Evolutionary conservation across 441 rosid species (phyloP).

Genomic region (California macrophylla): DNA sequence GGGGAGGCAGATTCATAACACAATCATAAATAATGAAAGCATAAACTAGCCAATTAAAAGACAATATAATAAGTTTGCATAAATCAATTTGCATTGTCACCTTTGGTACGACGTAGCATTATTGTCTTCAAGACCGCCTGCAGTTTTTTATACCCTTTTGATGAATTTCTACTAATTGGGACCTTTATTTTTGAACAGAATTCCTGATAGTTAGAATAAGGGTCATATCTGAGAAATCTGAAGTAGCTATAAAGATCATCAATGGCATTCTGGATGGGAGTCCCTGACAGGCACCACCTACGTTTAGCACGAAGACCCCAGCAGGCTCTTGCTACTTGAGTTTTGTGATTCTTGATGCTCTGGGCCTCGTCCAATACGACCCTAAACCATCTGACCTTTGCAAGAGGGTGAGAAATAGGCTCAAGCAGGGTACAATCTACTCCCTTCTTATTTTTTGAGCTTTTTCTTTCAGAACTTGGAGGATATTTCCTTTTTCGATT

Average conservation of each 20-base stretch:
- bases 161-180: slow-evolving; percentile 51
- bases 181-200: slow-evolving; percentile 52
- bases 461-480: slow-evolving; percentile 36
- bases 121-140: slow-evolving; percentile 72
- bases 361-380: slow-evolving; percentile 91
- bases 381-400: slow-evolving; percentile 82
- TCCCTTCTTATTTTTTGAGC: slow-evolving; percentile 41
- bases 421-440: slow-evolving; percentile 34
- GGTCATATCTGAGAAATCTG: slow-evolving; percentile 81
- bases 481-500: slow-evolving; percentile 49
- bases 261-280: slow-evolving; percentile 84
- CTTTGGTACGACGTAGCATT: slow-evolving; percentile 94
- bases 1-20: slow-evolving; percentile 8
- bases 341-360: slow-evolving; percentile 80
- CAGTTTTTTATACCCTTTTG: slow-evolving; percentile 56
- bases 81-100: slow-evolving; percentile 27
- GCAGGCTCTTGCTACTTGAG: slow-evolving; percentile 90
- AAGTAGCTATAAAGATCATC: slow-evolving; percentile 93
- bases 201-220: slow-evolving; percentile 45
- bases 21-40: not conserved
- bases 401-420: slow-evolving; percentile 60
- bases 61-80: not conserved
- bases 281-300: slow-evolving; percentile 94
- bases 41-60: not conserved
- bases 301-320: slow-evolving; percentile 96